Conservation (phyloP, 257 asterid species). For the Gynochthodes officinalis region DNA sequence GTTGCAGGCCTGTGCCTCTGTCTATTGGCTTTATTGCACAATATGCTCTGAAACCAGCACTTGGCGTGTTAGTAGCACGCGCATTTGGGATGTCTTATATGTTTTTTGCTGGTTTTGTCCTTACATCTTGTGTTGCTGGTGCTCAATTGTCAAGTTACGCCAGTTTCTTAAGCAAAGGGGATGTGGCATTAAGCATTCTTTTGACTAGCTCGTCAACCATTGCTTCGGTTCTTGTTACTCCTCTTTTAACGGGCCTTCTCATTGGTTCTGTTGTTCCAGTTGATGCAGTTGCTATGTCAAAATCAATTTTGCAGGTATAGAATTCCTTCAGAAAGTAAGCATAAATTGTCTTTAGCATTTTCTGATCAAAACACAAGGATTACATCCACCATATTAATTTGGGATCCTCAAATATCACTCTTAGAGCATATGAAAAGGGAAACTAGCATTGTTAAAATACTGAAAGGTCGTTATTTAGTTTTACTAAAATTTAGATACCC, state of each 20-base stretch:
- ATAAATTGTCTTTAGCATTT: background rate
- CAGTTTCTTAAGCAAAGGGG: conserved; percentile 91
- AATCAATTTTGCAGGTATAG: conserved; percentile 87
- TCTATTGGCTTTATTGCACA: conserved; percentile 80
- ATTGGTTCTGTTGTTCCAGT: conserved; percentile 97
- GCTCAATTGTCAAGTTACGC: conserved; percentile 98
- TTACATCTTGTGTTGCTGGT: conserved; percentile 91
- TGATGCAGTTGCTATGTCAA: conserved; percentile 94
- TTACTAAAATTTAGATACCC: background rate
- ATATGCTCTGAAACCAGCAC: conserved; percentile 75
- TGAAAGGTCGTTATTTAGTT: background rate
- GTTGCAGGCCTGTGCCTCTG: conserved; percentile 74
- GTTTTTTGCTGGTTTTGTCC: conserved; percentile 88
- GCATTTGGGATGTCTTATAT: conserved; percentile 75
- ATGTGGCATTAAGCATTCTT: conserved; percentile 91
- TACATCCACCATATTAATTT: background rate
- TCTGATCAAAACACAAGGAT: no score
- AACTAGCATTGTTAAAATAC: background rate
- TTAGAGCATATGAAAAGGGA: background rate
- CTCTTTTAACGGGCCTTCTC: conserved; percentile 84
- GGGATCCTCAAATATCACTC: background rate
- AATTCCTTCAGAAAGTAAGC: conserved; percentile 2
- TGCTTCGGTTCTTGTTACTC: conserved; percentile 83
- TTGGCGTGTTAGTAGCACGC: conserved; percentile 75
- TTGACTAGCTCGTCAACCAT: conserved; percentile 90